A percentile compares a stretch with the other conserved stretches of the same genome.
Evolutionary conservation across 2,329 filamentous ascomycete species (phyloP).

Genomic region (Podosphaera aphanis): DNA sequence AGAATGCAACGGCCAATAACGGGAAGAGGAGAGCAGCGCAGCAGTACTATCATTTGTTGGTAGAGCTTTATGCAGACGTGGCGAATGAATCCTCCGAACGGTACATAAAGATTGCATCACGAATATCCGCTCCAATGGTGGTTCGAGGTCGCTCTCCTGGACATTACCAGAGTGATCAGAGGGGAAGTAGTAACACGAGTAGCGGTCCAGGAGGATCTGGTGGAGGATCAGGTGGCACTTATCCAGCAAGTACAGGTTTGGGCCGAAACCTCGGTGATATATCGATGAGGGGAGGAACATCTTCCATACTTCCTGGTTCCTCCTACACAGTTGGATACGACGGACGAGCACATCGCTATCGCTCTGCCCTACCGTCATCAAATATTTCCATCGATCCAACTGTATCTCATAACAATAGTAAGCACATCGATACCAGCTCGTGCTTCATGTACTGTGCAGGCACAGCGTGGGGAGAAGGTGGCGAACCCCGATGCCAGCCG

Average conservation of each 20-base stretch:
- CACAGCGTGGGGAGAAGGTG: constrained; percentile 12
- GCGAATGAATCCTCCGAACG: constrained; percentile 17
- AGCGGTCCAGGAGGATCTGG: constrained; percentile 20
- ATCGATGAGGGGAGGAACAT: constrained; percentile 10
- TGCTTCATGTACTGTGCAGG: constrained; percentile 15
- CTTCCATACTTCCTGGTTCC: constrained; percentile 11
- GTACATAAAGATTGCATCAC: constrained; percentile 34
- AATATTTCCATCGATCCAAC: constrained; percentile 15
- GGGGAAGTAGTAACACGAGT: constrained; percentile 27
- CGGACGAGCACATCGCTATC: constrained; percentile 11
- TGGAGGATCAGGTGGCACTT: constrained; percentile 12
- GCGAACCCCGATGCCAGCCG: constrained; percentile 12
- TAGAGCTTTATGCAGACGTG: constrained; percentile 39
- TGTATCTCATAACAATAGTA: constrained; percentile 13
- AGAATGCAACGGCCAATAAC: constrained; percentile 52
- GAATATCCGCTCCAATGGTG: constrained; percentile 37
- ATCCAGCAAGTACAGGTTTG: constrained; percentile 9
- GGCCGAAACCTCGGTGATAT: constrained; percentile 12
- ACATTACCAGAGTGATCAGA: constrained; percentile 32
- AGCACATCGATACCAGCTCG: constrained; percentile 11
- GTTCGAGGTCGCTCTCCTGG: constrained; percentile 43
- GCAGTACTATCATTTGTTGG: constrained; percentile 49
- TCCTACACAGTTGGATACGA: constrained; percentile 12
- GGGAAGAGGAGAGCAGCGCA: constrained; percentile 49
- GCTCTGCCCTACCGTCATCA: constrained; percentile 7